phyloP scores from a whole-genome alignment of 306 rosid genomes.

The barrel medic (Medicago truncatula) region DNA sequence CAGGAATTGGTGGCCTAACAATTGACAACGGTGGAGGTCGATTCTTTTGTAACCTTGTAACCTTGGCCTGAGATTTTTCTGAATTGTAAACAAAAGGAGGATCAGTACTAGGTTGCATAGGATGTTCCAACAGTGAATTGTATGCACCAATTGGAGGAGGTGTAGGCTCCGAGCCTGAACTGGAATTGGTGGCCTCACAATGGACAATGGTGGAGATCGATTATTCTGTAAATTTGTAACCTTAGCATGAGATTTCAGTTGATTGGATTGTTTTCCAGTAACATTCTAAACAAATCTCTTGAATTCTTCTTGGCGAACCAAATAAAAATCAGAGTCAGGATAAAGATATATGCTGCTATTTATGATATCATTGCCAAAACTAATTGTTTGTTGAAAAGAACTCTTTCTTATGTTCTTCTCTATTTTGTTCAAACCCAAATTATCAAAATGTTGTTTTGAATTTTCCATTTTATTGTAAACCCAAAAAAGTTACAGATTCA shows the following conservation, averaged over 20 bases:
- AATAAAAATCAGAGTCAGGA: neutral
- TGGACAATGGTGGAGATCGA: slow-evolving; percentile 70
- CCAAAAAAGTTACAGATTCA: no score
- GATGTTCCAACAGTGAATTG: neutral
- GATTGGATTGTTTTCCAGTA: slow-evolving; percentile 47
- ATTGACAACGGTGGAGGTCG: slow-evolving; percentile 69
- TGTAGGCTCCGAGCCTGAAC: no score
- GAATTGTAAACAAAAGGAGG: neutral
- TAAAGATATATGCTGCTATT: neutral
- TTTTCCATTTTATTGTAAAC: neutral
- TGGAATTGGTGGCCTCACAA: no score
- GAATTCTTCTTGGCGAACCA: slow-evolving; percentile 68
- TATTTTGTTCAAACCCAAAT: neutral
- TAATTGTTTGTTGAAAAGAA: slow-evolving; percentile 60
- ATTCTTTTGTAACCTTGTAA: slow-evolving; percentile 70
- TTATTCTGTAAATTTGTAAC: slow-evolving; percentile 72
- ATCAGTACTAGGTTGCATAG: neutral
- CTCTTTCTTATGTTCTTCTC: slow-evolving; percentile 41
- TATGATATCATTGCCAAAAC: slow-evolving; percentile 44
- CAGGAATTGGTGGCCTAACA: neutral
- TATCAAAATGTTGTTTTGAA: neutral
- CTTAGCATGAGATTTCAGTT: slow-evolving; percentile 50
- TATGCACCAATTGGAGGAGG: neutral
- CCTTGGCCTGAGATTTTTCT: slow-evolving; percentile 55
- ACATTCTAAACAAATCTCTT: slow-evolving; percentile 76